phyloP scores from a whole-genome alignment of 352 stramenopile genomes.

The Phytophthora capsici region DNA sequence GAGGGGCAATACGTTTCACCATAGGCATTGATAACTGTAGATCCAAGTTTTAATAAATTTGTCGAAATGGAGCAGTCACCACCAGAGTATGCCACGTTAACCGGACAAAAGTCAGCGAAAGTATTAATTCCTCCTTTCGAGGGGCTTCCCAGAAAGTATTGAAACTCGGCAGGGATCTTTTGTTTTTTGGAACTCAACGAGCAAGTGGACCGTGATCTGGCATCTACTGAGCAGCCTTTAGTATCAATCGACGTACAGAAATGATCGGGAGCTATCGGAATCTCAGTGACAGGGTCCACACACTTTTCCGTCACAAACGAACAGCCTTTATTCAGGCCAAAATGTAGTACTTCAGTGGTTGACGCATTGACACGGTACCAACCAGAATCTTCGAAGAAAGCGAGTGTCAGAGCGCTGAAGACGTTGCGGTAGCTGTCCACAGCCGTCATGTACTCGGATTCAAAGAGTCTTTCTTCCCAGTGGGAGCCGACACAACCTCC shows the following conservation, averaged over 20 bases:
- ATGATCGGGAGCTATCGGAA: constrained; percentile 46
- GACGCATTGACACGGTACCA: constrained; percentile 72
- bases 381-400: constrained; percentile 79
- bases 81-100: constrained; percentile 59
- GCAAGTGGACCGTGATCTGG: constrained; percentile 62
- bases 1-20: constrained; percentile 76
- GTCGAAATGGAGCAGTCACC: constrained; percentile 57
- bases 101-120: constrained; percentile 73
- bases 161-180: constrained; percentile 53
- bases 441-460: constrained; percentile 77
- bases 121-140: constrained; percentile 54
- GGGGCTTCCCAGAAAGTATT: constrained; percentile 60
- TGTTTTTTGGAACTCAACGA: constrained; percentile 38
- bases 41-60: constrained; percentile 51
- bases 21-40: constrained; percentile 63
- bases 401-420: constrained; percentile 65
- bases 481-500: constrained; percentile 76
- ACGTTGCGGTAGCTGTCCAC: constrained; percentile 73
- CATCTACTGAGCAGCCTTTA: constrained; percentile 75
- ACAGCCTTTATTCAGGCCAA: constrained; percentile 62
- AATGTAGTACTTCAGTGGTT: constrained; percentile 55
- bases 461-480: constrained; percentile 82
- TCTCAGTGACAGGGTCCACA: constrained; percentile 50
- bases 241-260: constrained; percentile 47
- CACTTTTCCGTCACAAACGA: constrained; percentile 65